These are phyloP conservation scores for Penicillium parvum DNA, from an alignment of 495 filamentous ascomycete genomes.

Conservation along the genomic window DNA sequence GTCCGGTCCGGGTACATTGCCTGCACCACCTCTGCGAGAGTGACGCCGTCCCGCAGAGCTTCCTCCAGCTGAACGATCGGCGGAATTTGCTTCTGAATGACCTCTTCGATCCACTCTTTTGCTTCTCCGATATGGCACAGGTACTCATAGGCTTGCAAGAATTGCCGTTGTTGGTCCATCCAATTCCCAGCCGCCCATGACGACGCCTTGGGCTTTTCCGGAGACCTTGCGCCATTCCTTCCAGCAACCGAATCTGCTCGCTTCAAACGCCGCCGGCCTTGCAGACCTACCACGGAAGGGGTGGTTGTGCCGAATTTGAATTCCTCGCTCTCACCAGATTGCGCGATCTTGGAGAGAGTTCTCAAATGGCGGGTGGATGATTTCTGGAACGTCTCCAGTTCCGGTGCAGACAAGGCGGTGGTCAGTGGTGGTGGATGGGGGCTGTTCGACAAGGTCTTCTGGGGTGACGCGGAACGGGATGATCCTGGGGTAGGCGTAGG, in stretches of 20 bases:
- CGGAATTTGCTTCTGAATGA: slow-evolving; percentile 83
- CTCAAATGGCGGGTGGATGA: slow-evolving; percentile 86
- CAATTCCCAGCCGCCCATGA: slow-evolving; percentile 85
- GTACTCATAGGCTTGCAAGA: slow-evolving; percentile 96
- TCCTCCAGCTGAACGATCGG: slow-evolving; percentile 97
- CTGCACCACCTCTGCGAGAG: slow-evolving; percentile 93
- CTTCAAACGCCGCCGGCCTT: slow-evolving; percentile 79
- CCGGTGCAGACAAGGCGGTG: slow-evolving; percentile 56
- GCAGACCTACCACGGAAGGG: slow-evolving; percentile 81
- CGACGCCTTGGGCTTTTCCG: slow-evolving; percentile 49
- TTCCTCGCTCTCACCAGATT: slow-evolving; percentile 68
- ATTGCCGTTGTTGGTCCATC: slow-evolving; percentile 98
- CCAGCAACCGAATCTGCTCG: slow-evolving; percentile 57
- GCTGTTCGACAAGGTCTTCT: slow-evolving; percentile 39
- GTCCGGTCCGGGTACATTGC: slow-evolving; percentile 71
- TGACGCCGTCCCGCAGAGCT: slow-evolving; percentile 87
- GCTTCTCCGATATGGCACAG: slow-evolving; percentile 99
- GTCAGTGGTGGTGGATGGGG: slow-evolving; percentile 40
- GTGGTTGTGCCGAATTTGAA: slow-evolving; percentile 69
- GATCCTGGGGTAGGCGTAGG: slow-evolving; percentile 26
- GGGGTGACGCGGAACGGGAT: slow-evolving; percentile 33
- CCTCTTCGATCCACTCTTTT: slow-evolving; percentile 97
- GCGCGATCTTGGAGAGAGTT: slow-evolving; percentile 80
- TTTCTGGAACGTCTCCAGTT: slow-evolving; percentile 71
- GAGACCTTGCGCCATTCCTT: slow-evolving; percentile 38